Evolutionary conservation across 352 stramenopile species (phyloP).

Genomic region (Lagenidium sp.): DNA sequence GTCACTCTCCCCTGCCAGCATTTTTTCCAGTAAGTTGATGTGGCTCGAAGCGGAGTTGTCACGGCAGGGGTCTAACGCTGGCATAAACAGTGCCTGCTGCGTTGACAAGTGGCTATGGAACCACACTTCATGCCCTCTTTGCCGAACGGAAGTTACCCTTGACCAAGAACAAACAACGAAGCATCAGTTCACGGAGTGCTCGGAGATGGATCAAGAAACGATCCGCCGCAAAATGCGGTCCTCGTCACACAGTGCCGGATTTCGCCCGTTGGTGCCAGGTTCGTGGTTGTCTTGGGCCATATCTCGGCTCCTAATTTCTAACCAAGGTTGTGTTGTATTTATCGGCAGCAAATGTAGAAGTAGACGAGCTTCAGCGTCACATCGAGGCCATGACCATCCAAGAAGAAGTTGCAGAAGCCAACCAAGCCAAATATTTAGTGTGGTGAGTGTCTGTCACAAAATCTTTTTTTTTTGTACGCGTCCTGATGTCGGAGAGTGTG

Average conservation of each 20-base stretch:
- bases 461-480: background rate
- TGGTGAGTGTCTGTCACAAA: constrained; percentile 15
- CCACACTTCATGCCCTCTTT: constrained; percentile 79
- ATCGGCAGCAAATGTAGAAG: constrained; percentile 2
- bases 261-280: constrained; percentile 69
- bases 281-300: background rate
- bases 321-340: background rate
- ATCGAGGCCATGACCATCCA: constrained; percentile 10
- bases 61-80: no score
- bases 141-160: constrained; percentile 65
- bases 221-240: constrained; percentile 69
- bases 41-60: background rate
- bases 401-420: constrained; percentile 13
- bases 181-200: constrained; percentile 77
- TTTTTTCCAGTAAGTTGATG: constrained; percentile 71
- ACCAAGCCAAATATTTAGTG: constrained; percentile 23
- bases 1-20: constrained; percentile 77
- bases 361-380: constrained; percentile 12
- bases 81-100: constrained; percentile 72
- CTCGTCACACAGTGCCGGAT: constrained; percentile 52
- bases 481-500: background rate
- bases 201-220: constrained; percentile 48
- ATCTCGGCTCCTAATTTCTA: background rate
- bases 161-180: constrained; percentile 35
- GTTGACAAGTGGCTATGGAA: constrained; percentile 84